Conservation (phyloP, 2,329 filamentous ascomycete species). For the Aquanectria penicillioides region DNA sequence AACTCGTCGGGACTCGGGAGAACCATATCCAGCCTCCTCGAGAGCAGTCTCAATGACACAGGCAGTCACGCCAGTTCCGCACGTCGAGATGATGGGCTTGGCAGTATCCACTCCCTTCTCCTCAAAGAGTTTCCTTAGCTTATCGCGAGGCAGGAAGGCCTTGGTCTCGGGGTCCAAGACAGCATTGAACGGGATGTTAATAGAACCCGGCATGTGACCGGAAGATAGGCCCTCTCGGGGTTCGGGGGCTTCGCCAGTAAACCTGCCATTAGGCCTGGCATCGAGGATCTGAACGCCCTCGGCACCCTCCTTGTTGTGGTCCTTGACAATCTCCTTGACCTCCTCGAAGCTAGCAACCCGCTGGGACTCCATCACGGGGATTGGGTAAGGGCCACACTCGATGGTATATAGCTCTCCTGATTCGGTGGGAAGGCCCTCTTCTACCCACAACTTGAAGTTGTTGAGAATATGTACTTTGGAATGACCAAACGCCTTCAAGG, state of each 20-base stretch:
- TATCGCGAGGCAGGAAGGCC: slow-evolving; percentile 75
- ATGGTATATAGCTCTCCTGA: slow-evolving; percentile 77
- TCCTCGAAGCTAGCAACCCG: slow-evolving; percentile 86
- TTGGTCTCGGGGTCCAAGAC: slow-evolving; percentile 87
- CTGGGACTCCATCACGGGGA: slow-evolving; percentile 66
- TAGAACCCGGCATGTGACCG: slow-evolving; percentile 90
- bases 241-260: slow-evolving; percentile 84
- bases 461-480: slow-evolving; percentile 88
- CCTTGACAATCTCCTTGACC: slow-evolving; percentile 78
- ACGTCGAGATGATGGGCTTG: slow-evolving; percentile 86
- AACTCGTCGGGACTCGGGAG: slow-evolving; percentile 73
- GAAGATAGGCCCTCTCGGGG: slow-evolving; percentile 86
- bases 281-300: slow-evolving; percentile 91
- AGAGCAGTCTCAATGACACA: slow-evolving; percentile 90
- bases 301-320: slow-evolving; percentile 82
- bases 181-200: slow-evolving; percentile 81
- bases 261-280: slow-evolving; percentile 82
- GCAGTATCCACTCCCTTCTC: slow-evolving; percentile 81
- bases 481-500: slow-evolving; percentile 89
- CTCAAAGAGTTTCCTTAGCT: slow-evolving; percentile 80
- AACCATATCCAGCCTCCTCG: slow-evolving; percentile 78
- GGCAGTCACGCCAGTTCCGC: slow-evolving; percentile 94
- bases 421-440: slow-evolving; percentile 83
- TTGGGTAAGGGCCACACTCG: slow-evolving; percentile 72
- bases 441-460: slow-evolving; percentile 95